phyloP scores from a whole-genome alignment of 306 rosid genomes.

The Pueraria montana region DNA sequence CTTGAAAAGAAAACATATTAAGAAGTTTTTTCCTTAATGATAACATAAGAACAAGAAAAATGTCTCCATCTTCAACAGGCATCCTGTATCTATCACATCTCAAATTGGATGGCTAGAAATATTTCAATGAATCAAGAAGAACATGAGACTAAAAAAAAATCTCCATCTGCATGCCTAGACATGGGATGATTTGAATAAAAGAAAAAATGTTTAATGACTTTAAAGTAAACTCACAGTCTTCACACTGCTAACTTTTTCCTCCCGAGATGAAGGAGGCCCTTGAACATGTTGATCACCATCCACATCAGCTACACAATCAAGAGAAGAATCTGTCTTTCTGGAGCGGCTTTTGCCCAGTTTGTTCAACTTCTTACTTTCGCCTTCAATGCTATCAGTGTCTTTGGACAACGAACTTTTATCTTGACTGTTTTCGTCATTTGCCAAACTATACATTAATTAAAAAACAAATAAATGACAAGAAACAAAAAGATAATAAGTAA shows the following conservation, averaged over 20 bases:
- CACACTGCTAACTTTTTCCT: slow-evolving; percentile 97
- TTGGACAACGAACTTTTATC: slow-evolving; percentile 66
- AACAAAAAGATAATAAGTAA: slow-evolving; percentile 14
- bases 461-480: slow-evolving; percentile 17
- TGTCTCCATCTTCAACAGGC: slow-evolving; percentile 23
- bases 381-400: slow-evolving; percentile 66
- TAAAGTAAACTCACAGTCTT: slow-evolving; percentile 79
- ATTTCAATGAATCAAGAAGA: slow-evolving; percentile 23
- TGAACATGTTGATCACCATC: slow-evolving; percentile 87
- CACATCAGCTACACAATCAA: slow-evolving; percentile 79
- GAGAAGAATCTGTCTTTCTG: slow-evolving; percentile 79
- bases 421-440: slow-evolving; percentile 69
- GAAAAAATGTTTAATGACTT: not conserved
- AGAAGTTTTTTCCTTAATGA: not conserved
- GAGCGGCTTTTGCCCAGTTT: slow-evolving; percentile 77
- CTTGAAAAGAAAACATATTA: slow-evolving; percentile 25
- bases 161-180: not conserved
- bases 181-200: slow-evolving; percentile 31
- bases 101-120: not conserved
- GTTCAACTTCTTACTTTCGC: slow-evolving; percentile 73
- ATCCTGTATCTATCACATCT: not conserved
- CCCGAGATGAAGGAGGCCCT: slow-evolving; percentile 84
- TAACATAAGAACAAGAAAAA: slow-evolving; percentile 32
- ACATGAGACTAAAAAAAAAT: not conserved
- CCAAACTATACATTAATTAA: slow-evolving; percentile 57